Evolutionary conservation across 2,329 filamentous ascomycete genomes (phyloP), one percentile per base, ranked within the genome.

Genomic region (Chaetomiaceae sp.): DNA sequence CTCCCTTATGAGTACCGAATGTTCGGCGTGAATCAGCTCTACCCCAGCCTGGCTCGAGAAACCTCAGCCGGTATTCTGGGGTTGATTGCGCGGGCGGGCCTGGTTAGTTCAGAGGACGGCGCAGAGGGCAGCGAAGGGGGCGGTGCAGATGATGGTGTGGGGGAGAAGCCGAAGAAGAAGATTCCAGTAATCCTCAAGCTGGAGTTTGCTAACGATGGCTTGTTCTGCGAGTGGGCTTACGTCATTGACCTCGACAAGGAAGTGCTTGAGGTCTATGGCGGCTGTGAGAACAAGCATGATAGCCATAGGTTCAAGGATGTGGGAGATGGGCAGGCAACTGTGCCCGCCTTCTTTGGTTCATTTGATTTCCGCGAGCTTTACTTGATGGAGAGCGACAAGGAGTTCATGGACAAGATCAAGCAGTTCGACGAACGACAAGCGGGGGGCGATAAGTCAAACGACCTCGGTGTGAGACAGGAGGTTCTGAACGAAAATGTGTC

Each of bases 211-310:
- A 56, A 51, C 23, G 27, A 53, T 14, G 27, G 18, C 10, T 27
- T 53, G 13, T 58, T 55, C 32, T 58, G 56, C 34, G 56, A 56
- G 32, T 58, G 56, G 56, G 54, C 21, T 9, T 58, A 56, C 29
- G 54, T 58, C 27, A 23, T 56, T 4, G 54, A 58, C 29, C 53
- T 58, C 10, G 54, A 58, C 51, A 52, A 52, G 36, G 50, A 58
- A 14, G 48, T 54, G 20, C 13, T 56, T 6, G 56, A 58, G 50
- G 48, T 58, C 7, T 58, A 48, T 27, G 46, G 43, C 11, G 51
- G 42, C n/a, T 7, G 11, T 6, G 54, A 51, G 41, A 1, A 7
- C 14, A 58, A 56, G 48, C 30, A 52, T 11, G 48, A 54, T 1
- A 36, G 41, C 11, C 56, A 58, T 33, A 21, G 54, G 40, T 56